phyloP scores from a whole-genome alignment of 208 protist genomes.

The Trypanosoma avium region DNA sequence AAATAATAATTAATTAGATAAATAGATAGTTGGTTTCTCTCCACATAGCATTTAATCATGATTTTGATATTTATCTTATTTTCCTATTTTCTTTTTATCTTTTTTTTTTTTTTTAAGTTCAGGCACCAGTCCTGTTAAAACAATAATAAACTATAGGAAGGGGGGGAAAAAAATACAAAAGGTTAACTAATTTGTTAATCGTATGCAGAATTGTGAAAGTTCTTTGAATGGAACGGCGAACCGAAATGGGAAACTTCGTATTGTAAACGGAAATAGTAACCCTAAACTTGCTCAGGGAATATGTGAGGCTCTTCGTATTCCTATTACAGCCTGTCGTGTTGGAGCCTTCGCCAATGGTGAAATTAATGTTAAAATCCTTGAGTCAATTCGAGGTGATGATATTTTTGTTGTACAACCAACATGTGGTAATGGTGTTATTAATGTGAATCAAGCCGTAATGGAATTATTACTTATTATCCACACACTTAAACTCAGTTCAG shows the following conservation, averaged over 20 bases:
- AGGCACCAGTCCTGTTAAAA: too few relatives aligned
- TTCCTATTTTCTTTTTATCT: background rate
- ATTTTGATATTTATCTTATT: background rate
- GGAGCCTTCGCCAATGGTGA: slow-evolving; percentile 88
- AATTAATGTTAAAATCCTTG: slow-evolving; percentile 83
- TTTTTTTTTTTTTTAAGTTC: slow-evolving; percentile 6
- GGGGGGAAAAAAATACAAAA: background rate
- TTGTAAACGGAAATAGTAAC: slow-evolving; percentile 86
- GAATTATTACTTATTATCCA: slow-evolving; percentile 95
- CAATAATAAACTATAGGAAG: too few relatives aligned
- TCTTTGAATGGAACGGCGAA: slow-evolving; percentile 23
- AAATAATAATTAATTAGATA: too few relatives aligned
- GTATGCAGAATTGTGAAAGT: slow-evolving; percentile 4
- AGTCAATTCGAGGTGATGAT: slow-evolving; percentile 92
- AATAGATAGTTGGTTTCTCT: too few relatives aligned
- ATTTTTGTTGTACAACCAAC: slow-evolving; percentile 96
- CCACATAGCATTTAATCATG: background rate
- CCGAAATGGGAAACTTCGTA: slow-evolving; percentile 70
- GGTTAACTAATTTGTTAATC: background rate
- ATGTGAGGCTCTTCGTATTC: slow-evolving; percentile 69
- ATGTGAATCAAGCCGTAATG: slow-evolving; percentile 95
- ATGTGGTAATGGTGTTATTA: slow-evolving; percentile 77
- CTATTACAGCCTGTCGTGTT: slow-evolving; percentile 66
- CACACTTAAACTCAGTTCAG: slow-evolving; percentile 90
- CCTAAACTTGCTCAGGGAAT: slow-evolving; percentile 85